Evolutionary conservation across 352 stramenopile species (phyloP), one percentile per base, ranked within the genome.

Genomic region (Phytophthora sansomeana): DNA sequence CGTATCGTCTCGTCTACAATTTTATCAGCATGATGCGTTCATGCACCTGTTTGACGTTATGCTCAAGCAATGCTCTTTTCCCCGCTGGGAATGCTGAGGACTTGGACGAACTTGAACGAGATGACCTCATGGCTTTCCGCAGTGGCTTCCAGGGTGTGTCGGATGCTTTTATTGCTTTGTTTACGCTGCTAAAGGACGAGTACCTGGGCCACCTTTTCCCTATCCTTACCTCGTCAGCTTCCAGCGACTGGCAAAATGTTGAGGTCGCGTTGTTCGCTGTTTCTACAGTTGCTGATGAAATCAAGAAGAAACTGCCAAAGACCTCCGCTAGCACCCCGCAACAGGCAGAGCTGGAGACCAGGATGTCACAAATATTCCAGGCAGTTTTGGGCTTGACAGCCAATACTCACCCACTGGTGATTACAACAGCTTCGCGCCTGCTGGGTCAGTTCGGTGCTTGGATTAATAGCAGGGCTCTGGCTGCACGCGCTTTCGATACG

Each of bases 31-130:
- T 16, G 76, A 89, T 30, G 80, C 80, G 1, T 92, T 87, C 44
- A 41, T 77, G 21, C 76, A 71, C 16, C 72, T 92, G 29, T 77
- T 90, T 56, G 69, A 87, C 21, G 77, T 90, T 24, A 61, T 92
- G 46, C 64, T 91, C 9, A 75, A 76, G 21, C 84, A 92, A 49
- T 87, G 81, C 61, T 67, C 71, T 6, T 92, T 79, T n/a, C 26
- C 73, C 83, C 6, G 32, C 38, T 13, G 66, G 68, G 16, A 77
- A 83, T 4, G 43, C 69, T 4, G 63, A 75, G 3, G 62, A 77
- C 28, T 77, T 89, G 59, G 81, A 91, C 42, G 81, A 91, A 55
- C 68, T 92, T 16, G 81, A 90, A 44, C 57, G 79, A 2, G 81
- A 92, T 48, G 84, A 92, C 36, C 59, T 92, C 30, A 54, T 73